These are phyloP conservation scores for Thelephora aurantiotincta DNA, from an alignment of 768 basidiomycete genomes.

Conservation along the genomic window DNA sequence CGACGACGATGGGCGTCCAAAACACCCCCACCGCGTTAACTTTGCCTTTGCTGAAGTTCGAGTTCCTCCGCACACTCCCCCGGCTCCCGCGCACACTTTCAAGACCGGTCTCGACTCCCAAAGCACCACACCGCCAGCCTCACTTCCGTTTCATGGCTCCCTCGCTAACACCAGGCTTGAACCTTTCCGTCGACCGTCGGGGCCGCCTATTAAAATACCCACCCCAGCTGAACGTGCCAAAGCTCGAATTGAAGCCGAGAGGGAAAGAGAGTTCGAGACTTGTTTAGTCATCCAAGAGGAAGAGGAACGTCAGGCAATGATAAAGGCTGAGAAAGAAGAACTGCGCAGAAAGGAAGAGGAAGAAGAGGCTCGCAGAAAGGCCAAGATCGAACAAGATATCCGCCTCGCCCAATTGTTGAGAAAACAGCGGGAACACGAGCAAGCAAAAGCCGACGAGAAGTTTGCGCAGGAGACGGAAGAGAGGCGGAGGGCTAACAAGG, in stretches of 20 bases:
- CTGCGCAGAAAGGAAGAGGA: constrained; percentile 7
- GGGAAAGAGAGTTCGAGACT: constrained; percentile 9
- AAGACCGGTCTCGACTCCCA: neutral
- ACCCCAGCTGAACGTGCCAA: neutral
- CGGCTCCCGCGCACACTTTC: too few species aligned
- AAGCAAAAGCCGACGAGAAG: constrained; percentile 13
- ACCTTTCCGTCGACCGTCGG: neutral
- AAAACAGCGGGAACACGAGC: constrained; percentile 10
- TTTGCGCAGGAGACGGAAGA: constrained; percentile 8
- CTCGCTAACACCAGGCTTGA: neutral
- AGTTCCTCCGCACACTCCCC: too few species aligned
- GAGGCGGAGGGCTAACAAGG: constrained; percentile 11
- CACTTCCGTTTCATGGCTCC: neutral
- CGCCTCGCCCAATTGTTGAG: constrained; percentile 13
- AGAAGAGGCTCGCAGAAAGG: constrained; percentile 15
- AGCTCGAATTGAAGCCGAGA: constrained; percentile 6
- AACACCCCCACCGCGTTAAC: too few species aligned
- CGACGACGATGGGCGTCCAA: too few species aligned
- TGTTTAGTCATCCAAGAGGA: constrained; percentile 12
- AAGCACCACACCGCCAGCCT: neutral
- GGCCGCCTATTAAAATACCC: neutral
- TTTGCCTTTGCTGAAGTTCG: too few species aligned
- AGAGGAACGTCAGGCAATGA: constrained; percentile 12
- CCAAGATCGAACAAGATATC: constrained; percentile 14
- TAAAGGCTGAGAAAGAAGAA: constrained; percentile 13